A percentile compares a stretch with the other conserved stretches of the same genome.
These are phyloP conservation scores for Bauhinia variegata DNA, from an alignment of 306 rosid genomes.

Conservation along the genomic window DNA sequence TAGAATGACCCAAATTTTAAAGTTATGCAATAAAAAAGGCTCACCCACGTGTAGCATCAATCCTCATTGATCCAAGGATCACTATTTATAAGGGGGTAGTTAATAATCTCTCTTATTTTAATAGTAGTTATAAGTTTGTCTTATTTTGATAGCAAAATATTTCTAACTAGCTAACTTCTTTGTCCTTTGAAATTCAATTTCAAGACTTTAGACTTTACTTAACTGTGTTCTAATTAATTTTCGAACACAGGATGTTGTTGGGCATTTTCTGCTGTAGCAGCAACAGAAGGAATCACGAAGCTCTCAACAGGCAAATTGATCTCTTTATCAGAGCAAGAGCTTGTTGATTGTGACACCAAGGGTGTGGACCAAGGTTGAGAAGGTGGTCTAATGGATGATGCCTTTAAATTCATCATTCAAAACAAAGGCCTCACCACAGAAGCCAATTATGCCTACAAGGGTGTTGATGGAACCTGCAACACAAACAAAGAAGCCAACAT, in stretches of 20 bases:
- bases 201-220: not conserved
- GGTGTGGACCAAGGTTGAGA: slow-evolving; percentile 43
- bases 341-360: slow-evolving; percentile 45
- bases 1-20: no score
- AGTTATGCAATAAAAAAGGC: no score
- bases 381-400: slow-evolving; percentile 45
- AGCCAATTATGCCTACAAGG: slow-evolving; percentile 36
- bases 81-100: no score
- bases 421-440: slow-evolving; percentile 41
- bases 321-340: slow-evolving; percentile 47
- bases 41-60: no score
- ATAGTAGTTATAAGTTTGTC: no score
- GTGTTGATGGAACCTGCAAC: slow-evolving; percentile 29
- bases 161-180: no score
- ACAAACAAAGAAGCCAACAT: slow-evolving; percentile 6
- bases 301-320: slow-evolving; percentile 32
- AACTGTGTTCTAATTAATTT: not conserved
- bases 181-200: not conserved
- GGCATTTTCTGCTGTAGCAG: slow-evolving; percentile 51
- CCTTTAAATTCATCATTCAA: slow-evolving; percentile 41
- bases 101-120: no score
- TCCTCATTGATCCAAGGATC: no score
- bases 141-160: no score
- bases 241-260: slow-evolving; percentile 36
- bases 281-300: slow-evolving; percentile 41